Percentiles rank a stretch among this genome's conserved stretches.
phyloP scores from a whole-genome alignment of 164 flowering plant genomes.

The Aristolochia californica region DNA sequence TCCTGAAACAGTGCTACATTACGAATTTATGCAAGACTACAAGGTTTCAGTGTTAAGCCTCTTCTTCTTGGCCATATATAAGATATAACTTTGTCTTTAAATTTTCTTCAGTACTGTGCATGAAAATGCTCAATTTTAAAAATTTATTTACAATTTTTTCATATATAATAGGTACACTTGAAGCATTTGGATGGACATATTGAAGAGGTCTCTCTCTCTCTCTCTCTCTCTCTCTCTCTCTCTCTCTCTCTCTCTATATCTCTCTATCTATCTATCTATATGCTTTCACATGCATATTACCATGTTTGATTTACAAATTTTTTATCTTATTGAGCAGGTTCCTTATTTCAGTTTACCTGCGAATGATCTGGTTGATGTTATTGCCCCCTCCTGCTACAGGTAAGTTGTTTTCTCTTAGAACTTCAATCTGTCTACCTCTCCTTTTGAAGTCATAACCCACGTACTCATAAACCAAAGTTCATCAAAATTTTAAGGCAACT shows the following conservation, averaged over 20 bases:
- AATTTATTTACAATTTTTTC: too few species aligned
- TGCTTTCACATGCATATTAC: too few species aligned
- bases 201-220: constrained; percentile 64
- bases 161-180: constrained; percentile 60
- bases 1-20: constrained; percentile 95
- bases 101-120: neutral
- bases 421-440: neutral
- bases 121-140: too few species aligned
- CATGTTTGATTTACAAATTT: neutral
- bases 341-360: constrained; percentile 99
- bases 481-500: too few species aligned
- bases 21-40: constrained; percentile 99
- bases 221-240: too few species aligned
- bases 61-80: too few species aligned
- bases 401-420: constrained; percentile 9
- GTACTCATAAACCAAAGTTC: too few species aligned
- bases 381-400: constrained; percentile 99
- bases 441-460: too few species aligned
- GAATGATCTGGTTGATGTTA: constrained; percentile 90
- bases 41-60: constrained; percentile 41
- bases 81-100: neutral
- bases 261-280: too few species aligned
- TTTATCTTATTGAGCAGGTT: constrained; percentile 42
- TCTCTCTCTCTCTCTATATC: too few species aligned
- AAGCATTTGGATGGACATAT: constrained; percentile 98